phyloP scores from a whole-genome alignment of 208 protist species.

The Porcisia hertigi region DNA sequence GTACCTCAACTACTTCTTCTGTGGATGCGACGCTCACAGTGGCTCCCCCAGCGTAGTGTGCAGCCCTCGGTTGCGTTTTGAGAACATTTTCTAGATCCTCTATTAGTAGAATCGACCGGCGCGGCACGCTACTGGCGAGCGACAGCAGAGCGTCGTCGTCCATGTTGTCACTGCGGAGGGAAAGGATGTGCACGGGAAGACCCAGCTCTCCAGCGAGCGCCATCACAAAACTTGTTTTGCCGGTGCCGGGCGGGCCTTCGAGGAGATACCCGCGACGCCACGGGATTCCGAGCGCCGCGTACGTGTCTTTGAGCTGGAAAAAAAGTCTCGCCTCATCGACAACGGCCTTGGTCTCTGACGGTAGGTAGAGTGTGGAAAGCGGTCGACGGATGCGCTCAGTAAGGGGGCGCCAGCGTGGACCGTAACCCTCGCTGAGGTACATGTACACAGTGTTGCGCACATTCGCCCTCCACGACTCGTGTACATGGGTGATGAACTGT shows the following conservation, averaged over 20 bases:
- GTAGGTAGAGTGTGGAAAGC: slow-evolving; percentile 76
- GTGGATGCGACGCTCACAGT: background rate
- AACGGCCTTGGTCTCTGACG: slow-evolving; percentile 45
- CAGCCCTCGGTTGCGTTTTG: slow-evolving; percentile 8
- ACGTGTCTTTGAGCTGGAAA: slow-evolving; percentile 75
- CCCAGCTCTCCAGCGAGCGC: slow-evolving; percentile 91
- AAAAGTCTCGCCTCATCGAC: slow-evolving; percentile 86
- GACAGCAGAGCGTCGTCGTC: slow-evolving; percentile 86
- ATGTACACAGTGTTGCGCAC: slow-evolving; percentile 64
- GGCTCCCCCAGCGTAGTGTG: background rate
- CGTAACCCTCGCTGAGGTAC: slow-evolving; percentile 62
- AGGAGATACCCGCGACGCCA: slow-evolving; percentile 95
- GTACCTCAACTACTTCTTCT: background rate
- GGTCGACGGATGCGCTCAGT: slow-evolving; percentile 64
- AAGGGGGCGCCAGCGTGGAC: slow-evolving; percentile 65
- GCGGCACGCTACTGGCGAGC: slow-evolving; percentile 79
- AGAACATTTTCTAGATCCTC: slow-evolving; percentile 96
- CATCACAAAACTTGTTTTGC: slow-evolving; percentile 93
- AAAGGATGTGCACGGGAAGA: slow-evolving; percentile 92
- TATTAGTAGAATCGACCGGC: slow-evolving; percentile 89
- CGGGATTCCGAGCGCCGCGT: slow-evolving; percentile 90
- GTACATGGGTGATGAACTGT: slow-evolving; percentile 60
- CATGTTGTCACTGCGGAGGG: slow-evolving; percentile 72
- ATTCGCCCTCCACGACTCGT: slow-evolving; percentile 51
- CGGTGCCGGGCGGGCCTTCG: slow-evolving; percentile 93